Evolutionary conservation across 805 yeast species (phyloP), one percentile per base, ranked within the genome.

Genomic region (Suhomyces xylopsoci): DNA sequence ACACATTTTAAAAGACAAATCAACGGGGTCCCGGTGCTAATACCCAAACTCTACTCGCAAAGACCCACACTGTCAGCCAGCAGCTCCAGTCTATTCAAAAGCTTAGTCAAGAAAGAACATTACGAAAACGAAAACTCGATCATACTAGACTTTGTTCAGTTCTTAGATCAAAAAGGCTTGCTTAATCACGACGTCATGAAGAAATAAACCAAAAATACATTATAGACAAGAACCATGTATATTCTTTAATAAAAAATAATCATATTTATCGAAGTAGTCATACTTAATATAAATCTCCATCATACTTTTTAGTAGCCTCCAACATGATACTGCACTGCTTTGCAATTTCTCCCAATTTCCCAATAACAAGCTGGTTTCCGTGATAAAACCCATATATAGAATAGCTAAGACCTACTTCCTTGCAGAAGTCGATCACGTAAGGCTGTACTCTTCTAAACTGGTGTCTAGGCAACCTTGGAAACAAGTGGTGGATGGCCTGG

Each of bases 381-480:
- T 81, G 77, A 4, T 81, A 82, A 67, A 90, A 90, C 6, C 96
- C 96, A 65, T 90, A 91, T 46, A 90, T 89, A 6, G 91, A 84
- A 64, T 91, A 90, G 54, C 81, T 81, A 49, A 90, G 76, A 0
- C 96, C 96, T 7, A 88, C 87, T 22, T 82, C 81, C 43, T 83
- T 72, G 68, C 97, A 90, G 61, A 90, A 90, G 43, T 83, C 81
- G 50, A 87, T 76, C 38, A 90, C 94, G 45, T 72, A 72, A 1
- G 85, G 82, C 64, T 91, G 97, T 0, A 84, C 89, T 26, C 76
- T 74, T 55, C 97, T 77, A 62, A 91, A 81, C 64, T 91, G 90
- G 68, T 91, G 97, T 53, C 97, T 79, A 20, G 97, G 97, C 61
- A 90, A 67, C 53, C 97, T 76, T 26, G 97, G 97, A 67, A 90